Evolutionary conservation across 2,329 filamentous ascomycete species (phyloP), one percentile per base, ranked within the genome.

Genomic region (Microcera coccophila): DNA sequence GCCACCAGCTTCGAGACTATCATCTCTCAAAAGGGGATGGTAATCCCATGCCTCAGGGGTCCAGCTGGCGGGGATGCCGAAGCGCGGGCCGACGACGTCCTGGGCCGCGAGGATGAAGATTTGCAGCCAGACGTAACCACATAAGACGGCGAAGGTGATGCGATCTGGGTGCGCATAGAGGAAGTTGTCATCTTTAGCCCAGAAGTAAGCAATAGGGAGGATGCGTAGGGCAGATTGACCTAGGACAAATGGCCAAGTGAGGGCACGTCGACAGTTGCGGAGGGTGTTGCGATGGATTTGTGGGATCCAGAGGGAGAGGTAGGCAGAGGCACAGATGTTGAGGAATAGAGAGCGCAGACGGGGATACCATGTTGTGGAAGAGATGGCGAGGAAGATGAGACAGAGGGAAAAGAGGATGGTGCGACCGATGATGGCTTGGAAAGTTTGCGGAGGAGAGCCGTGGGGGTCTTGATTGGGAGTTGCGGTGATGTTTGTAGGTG

Each of bases 251-350:
- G 86, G 85, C 90, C 90, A 96, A 3, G 84, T 78, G n/a, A 97
- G 74, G 1, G 91, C 90, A 57, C 87, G 87, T 31, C 90, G 87
- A 64, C 90, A 95, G 66, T 96, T 96, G 41, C 91, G 87, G 66
- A 87, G 81, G 40, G 86, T 75, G 63, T 98, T 98, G 49, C 93
- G 87, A 60, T 86, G 80, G 53, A 97, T 95, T 63, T 98, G 93
- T 0, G 93, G 91, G 1, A 83, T 62, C 91, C 91, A 97, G 61
- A 96, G 84, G 16, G 90, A 95, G 34, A 96, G 78, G 62, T 96
- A 96, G 40, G 78, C 52, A 55, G 91, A 81, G 2, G 79, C 75
- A 17, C 95, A 69, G 3, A 74, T 50, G 60, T 90, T 79, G 55
- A 79, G 70, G 61, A 83, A 84, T 38, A 70, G 59, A 18, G 73